Evolutionary conservation across 73 alveolate genomes (phyloP).

Genomic region (Breviolum minutum): DNA sequence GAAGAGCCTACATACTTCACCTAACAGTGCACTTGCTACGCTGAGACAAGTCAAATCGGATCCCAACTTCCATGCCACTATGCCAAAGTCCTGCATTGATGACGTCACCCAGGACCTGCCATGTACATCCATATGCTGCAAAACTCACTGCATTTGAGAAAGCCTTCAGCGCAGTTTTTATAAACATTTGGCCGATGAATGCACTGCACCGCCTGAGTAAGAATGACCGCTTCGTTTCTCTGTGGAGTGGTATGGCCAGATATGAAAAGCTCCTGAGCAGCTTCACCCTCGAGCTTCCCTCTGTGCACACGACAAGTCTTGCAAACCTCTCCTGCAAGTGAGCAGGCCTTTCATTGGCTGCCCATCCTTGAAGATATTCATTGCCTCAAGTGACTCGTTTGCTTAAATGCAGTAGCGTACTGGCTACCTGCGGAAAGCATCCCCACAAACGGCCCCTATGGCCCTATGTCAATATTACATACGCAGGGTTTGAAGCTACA

Average conservation of each 20-base stretch:
- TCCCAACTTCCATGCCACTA: background rate
- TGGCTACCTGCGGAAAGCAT: too few relatives aligned
- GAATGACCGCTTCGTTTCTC: constrained; percentile 37
- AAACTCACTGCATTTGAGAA: background rate
- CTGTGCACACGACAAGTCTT: background rate
- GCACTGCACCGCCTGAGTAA: constrained; percentile 36
- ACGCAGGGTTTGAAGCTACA: too few relatives aligned
- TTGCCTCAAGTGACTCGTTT: constrained; percentile 2
- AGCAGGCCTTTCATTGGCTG: constrained; percentile 72
- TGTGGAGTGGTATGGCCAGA: constrained; percentile 73
- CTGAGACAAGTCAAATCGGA: background rate
- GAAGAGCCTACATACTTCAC: background rate
- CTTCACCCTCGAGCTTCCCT: background rate
- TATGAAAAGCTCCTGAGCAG: constrained; percentile 39
- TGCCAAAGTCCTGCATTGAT: constrained; percentile 42
- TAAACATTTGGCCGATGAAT: too few relatives aligned
- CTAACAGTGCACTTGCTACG: background rate
- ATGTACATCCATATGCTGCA: background rate
- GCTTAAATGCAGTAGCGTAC: too few relatives aligned
- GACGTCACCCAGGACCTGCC: constrained; percentile 69
- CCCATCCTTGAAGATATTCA: constrained; percentile 82
- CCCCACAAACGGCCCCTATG: too few relatives aligned
- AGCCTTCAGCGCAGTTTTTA: background rate
- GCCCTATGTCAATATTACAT: too few relatives aligned
- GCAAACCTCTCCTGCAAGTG: constrained; percentile 63